Conservation (phyloP, 371 early-diverging fungal genomes). For the Synchytrium microbalum region DNA sequence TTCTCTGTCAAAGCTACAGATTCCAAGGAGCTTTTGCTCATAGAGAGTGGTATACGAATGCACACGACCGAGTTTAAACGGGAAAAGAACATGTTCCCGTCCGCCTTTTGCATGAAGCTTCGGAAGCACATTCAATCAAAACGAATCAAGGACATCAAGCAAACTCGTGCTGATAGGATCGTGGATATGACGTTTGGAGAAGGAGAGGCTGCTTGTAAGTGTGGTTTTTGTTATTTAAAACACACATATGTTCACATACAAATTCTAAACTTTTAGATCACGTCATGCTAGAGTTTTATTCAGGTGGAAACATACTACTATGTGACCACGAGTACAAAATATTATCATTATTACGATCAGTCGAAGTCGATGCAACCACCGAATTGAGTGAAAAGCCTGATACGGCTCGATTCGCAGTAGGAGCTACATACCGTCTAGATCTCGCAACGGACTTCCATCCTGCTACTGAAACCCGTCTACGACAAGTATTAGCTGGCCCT, state of each 20-base stretch:
- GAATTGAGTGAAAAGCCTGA: not conserved
- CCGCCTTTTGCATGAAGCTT: slow-evolving; percentile 81
- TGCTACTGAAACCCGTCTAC: slow-evolving; percentile 49
- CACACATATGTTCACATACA: not conserved
- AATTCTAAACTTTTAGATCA: slow-evolving; percentile 54
- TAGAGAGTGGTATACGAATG: slow-evolving; percentile 89
- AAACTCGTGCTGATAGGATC: slow-evolving; percentile 88
- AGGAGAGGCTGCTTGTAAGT: slow-evolving; percentile 15
- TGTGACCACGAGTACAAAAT: slow-evolving; percentile 84
- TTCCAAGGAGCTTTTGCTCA: slow-evolving; percentile 75
- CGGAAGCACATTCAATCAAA: slow-evolving; percentile 85
- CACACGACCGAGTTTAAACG: slow-evolving; percentile 85
- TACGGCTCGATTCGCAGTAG: slow-evolving; percentile 62
- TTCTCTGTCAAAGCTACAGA: slow-evolving; percentile 73
- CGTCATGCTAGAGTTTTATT: slow-evolving; percentile 90
- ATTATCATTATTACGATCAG: slow-evolving; percentile 75
- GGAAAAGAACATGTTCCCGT: slow-evolving; percentile 80
- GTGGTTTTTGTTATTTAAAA: not conserved
- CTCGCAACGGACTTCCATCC: slow-evolving; percentile 49
- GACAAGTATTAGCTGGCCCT: slow-evolving; percentile 10
- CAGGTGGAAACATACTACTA: slow-evolving; percentile 91
- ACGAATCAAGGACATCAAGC: slow-evolving; percentile 70
- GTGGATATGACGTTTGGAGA: slow-evolving; percentile 86
- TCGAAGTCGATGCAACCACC: slow-evolving; percentile 54
- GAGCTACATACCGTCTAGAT: slow-evolving; percentile 60